Evolutionary conservation across 164 flowering plant species (phyloP).

Genomic region (Annona squamosa): DNA sequence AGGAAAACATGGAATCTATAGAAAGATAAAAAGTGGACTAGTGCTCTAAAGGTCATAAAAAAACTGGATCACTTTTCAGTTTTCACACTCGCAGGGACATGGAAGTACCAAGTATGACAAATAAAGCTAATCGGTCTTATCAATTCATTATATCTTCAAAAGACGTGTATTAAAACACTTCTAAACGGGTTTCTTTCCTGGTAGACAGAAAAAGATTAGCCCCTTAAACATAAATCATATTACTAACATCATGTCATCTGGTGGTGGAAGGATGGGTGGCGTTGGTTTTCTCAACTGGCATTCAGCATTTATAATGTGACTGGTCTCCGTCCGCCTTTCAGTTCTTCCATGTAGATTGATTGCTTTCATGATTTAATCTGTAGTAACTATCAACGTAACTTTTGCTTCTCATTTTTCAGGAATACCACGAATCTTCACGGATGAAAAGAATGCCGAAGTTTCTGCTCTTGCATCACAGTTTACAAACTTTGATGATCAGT

Average conservation of each 20-base stretch:
- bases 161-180: background rate
- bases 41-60: background rate
- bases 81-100: background rate
- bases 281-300: background rate
- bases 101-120: slow-evolving; percentile 2
- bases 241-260: background rate
- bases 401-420: slow-evolving; percentile 37
- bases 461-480: slow-evolving; percentile 37
- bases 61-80: slow-evolving; percentile 8
- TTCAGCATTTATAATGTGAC: background rate
- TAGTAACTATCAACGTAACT: background rate
- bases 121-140: background rate
- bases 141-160: background rate
- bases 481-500: slow-evolving; percentile 36
- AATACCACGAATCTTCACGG: slow-evolving; percentile 83
- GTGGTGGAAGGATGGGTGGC: background rate
- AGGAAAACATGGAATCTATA: background rate
- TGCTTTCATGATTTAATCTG: background rate
- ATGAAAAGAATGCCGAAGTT: slow-evolving; percentile 61
- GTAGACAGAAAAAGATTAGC: background rate
- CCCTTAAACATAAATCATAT: slow-evolving; percentile 1
- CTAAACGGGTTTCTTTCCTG: background rate
- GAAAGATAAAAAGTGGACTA: background rate
- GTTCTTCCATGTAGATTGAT: background rate
- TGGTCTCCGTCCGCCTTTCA: background rate